A percentile compares a stretch with the other conserved stretches of the same genome.
Conservation (phyloP, 1,284 basidiomycete genomes). For the Tranzscheliella williamsii region DNA sequence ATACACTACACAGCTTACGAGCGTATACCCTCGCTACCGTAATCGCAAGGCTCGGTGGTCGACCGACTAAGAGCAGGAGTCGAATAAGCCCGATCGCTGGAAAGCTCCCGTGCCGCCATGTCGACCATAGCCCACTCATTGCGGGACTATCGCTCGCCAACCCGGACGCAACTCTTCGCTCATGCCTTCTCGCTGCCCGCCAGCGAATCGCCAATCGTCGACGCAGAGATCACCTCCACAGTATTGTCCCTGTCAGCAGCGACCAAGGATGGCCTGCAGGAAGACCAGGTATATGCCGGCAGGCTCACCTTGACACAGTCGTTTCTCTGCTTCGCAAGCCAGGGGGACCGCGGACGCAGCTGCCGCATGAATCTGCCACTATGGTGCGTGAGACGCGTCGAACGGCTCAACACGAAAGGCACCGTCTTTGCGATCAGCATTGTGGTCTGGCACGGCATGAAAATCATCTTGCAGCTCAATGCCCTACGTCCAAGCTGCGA, state of each 20-base stretch:
- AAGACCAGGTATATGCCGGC: conserved; percentile 65
- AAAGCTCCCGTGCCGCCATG: too few species aligned
- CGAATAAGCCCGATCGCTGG: too few species aligned
- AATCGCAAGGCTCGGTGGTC: too few species aligned
- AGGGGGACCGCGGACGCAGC: conserved; percentile 79
- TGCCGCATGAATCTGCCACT: conserved; percentile 89
- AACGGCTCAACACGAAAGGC: conserved; percentile 70
- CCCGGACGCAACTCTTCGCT: conserved; percentile 49
- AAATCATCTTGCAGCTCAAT: conserved; percentile 93
- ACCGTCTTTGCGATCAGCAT: conserved; percentile 87
- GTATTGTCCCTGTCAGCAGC: conserved; percentile 54
- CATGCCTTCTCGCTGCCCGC: conserved; percentile 51
- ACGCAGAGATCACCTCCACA: conserved; percentile 55
- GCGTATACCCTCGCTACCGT: too few species aligned
- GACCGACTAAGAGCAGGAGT: too few species aligned
- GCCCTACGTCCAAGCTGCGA: conserved; percentile 94
- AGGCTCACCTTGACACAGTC: conserved; percentile 86
- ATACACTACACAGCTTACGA: too few species aligned
- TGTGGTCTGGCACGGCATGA: conserved; percentile 92
- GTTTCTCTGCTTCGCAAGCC: conserved; percentile 85
- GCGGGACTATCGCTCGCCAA: conserved; percentile 58
- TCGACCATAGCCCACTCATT: conserved; percentile 60
- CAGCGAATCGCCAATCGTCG: conserved; percentile 41
- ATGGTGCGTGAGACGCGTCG: conserved; percentile 91
- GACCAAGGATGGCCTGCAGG: conserved; percentile 36